Percentiles rank a stretch among this genome's conserved stretches.
These are phyloP conservation scores for Thamnidium elegans DNA, from an alignment of 192 early-diverging fungal species.

Conservation along the genomic window DNA sequence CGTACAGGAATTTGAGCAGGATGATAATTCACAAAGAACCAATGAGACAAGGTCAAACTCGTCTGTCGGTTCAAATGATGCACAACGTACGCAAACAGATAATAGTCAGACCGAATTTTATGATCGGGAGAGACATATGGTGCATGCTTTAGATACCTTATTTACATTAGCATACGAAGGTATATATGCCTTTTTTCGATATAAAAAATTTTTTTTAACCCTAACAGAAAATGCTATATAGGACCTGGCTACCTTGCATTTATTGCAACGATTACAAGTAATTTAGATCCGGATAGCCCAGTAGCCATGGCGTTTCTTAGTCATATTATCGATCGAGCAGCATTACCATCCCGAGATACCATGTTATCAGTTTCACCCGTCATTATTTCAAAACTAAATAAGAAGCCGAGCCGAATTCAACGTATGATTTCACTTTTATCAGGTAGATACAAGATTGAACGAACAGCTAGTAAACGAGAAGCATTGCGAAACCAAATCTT, in stretches of 20 bases:
- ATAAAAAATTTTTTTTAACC: background rate
- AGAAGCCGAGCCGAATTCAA: constrained; percentile 9
- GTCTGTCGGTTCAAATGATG: background rate
- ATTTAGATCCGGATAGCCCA: constrained; percentile 37
- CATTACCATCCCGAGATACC: constrained; percentile 52
- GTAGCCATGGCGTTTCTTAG: constrained; percentile 52
- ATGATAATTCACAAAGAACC: background rate
- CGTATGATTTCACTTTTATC: constrained; percentile 14
- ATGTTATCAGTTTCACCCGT: constrained; percentile 41
- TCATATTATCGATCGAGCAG: constrained; percentile 57
- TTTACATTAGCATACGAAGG: constrained; percentile 17
- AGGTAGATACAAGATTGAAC: background rate
- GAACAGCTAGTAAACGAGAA: background rate
- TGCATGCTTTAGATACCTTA: constrained; percentile 18
- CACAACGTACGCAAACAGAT: background rate
- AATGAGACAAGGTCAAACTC: background rate
- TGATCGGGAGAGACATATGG: constrained; percentile 20
- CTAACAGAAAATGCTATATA: background rate
- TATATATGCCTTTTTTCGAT: background rate
- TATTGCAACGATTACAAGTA: constrained; percentile 16
- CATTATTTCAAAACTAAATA: constrained; percentile 40
- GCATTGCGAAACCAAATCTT: too few relatives aligned
- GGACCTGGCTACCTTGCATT: constrained; percentile 29
- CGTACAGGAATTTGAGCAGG: constrained; percentile 10
- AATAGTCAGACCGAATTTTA: constrained; percentile 1